Conservation (phyloP, 2,329 filamentous ascomycete species). For the Teratosphaeria viscida region DNA sequence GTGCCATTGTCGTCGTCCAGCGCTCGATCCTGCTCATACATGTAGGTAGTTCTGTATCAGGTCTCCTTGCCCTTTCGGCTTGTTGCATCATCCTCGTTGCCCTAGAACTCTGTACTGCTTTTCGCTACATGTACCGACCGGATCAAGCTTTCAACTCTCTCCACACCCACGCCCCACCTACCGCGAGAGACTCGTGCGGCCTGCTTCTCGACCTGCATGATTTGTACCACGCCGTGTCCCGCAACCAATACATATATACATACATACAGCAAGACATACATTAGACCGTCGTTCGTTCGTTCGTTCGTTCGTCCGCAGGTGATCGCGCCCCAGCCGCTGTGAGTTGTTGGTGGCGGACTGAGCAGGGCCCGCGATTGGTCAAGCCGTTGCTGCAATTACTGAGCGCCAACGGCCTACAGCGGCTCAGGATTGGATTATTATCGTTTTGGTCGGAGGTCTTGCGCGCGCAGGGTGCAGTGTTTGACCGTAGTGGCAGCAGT, state of each 20-base stretch:
- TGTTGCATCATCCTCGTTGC: background rate
- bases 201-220: slow-evolving; percentile 6
- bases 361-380: background rate
- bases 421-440: background rate
- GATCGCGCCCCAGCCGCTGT: background rate
- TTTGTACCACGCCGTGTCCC: background rate
- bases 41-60: background rate
- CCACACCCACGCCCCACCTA: background rate
- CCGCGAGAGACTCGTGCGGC: background rate
- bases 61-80: background rate
- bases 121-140: background rate
- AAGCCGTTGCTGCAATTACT: background rate
- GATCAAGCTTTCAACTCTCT: background rate
- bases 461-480: background rate
- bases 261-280: background rate
- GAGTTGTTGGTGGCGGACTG: background rate
- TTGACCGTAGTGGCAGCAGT: background rate
- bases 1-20: background rate
- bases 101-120: background rate
- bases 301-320: background rate
- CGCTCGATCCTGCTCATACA: background rate
- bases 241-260: background rate
- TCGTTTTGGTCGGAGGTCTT: background rate
- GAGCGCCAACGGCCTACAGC: background rate
- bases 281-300: background rate